Base-by-base conservation (phyloP, 2,329 filamentous ascomycete species). In the Alternaria hordeiaustralica region DNA sequence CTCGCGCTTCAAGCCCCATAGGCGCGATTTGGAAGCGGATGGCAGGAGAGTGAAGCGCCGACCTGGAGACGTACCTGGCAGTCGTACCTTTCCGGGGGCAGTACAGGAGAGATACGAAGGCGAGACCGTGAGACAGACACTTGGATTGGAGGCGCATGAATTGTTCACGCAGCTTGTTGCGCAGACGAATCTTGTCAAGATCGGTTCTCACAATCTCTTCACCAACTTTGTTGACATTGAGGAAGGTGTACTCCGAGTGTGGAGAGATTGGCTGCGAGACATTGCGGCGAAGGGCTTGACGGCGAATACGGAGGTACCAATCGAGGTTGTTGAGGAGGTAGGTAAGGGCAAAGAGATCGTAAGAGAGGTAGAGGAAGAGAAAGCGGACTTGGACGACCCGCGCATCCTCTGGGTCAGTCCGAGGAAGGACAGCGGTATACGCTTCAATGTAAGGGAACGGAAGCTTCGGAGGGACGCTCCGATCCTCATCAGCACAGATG, bases 141-240 rank as follows among this genome's bases (percentile, higher is more conserved):
- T 95, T 45, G 83, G 84, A 49, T 82, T 96, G 2, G 92, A 94
- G 67, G 86, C 86, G 2, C 86, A 88, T 65, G 92, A 94, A 78
- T 81, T 89, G 18, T 94, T 95, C 75, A 89, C 90, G 1, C 92
- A 96, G 79, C 84, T 96, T 11, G 91, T 90, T 74, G 86, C 88
- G 6, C 83, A 88, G 23, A 87, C 87, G 8, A 92, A 89, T 72
- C 79, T 96, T 41, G 89, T 93, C 64, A 90, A 90, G 74, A 82
- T 88, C 28, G 87, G 89, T 1, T 86, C 88, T 1, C 84, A 84
- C 26, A 84, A 83, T 21, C 76, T 92, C 0, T 90, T 93, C 67
- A 81, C 87, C 57, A 89, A 86, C 72, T 88, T 89, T 64, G 85
- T 90, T 55, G 89, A 88, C 45, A 82, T 95, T 43, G 86, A 88